Evolutionary conservation across 202 grass and related monocot genomes (phyloP).

Genomic region (Bolboschoenoplectus hybrid): DNA sequence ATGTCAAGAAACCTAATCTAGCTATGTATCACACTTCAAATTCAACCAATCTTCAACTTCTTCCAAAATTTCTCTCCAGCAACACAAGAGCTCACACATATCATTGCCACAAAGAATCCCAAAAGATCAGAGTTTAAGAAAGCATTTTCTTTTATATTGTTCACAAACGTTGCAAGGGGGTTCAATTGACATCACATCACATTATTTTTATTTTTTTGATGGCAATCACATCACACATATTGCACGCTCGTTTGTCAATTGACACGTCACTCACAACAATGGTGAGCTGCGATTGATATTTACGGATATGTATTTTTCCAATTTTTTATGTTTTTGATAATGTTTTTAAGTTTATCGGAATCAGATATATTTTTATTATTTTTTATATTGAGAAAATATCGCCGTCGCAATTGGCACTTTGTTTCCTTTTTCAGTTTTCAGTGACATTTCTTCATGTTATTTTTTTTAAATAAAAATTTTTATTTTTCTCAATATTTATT

Average conservation of each 20-base stretch:
- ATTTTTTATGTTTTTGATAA: constrained; percentile 1
- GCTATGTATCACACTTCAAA: too few relatives aligned
- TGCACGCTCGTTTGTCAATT: constrained; percentile 1
- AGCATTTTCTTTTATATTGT: not conserved
- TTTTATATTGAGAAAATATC: not conserved
- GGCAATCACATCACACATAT: not conserved
- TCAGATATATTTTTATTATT: not conserved
- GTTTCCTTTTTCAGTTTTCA: too few relatives aligned
- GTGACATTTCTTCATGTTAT: not conserved
- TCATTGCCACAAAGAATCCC: not conserved
- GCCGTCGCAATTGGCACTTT: not conserved
- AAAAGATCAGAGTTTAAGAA: not conserved
- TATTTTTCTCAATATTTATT: too few relatives aligned
- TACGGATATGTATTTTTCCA: not conserved
- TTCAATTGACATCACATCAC: not conserved
- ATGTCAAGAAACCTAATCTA: too few relatives aligned
- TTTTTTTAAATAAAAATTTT: not conserved
- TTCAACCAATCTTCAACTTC: too few relatives aligned
- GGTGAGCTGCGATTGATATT: not conserved
- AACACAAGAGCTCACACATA: too few relatives aligned
- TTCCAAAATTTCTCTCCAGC: too few relatives aligned
- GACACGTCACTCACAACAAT: not conserved
- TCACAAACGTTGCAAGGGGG: not conserved
- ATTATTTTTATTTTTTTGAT: not conserved
- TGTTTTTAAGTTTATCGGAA: not conserved